phyloP scores from a whole-genome alignment of 129 eudicot species.

The Escallonia herrerae region DNA sequence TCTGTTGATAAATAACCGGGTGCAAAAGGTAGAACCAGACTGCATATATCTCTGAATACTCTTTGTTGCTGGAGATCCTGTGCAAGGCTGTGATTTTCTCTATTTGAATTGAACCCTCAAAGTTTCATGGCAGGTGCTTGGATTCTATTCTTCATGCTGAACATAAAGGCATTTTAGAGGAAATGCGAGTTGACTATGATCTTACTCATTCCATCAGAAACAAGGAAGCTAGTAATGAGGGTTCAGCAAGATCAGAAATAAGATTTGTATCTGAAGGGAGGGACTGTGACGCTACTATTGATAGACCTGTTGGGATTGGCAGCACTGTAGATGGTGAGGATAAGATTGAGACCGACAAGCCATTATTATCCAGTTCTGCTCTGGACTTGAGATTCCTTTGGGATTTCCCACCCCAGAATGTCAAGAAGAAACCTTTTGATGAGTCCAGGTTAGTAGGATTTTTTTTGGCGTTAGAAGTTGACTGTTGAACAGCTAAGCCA shows the following conservation, averaged over 20 bases:
- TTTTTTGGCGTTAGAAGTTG: not conserved
- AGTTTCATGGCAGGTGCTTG: conserved; percentile 49
- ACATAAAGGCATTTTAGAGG: conserved; percentile 78
- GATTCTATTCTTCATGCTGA: conserved; percentile 96
- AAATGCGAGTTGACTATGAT: conserved; percentile 81
- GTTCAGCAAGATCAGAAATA: conserved; percentile 12
- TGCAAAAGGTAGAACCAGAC: not conserved
- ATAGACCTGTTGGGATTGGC: conserved; percentile 1
- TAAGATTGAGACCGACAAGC: not conserved
- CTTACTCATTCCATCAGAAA: conserved; percentile 31
- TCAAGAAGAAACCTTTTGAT: conserved; percentile 16
- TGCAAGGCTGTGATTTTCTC: too few relatives aligned
- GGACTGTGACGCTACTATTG: conserved; percentile 15
- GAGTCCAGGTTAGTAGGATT: conserved; percentile 39
- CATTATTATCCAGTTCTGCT: conserved; percentile 5
- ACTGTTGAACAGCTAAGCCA: not conserved
- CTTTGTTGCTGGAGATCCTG: too few relatives aligned
- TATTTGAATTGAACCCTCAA: not conserved
- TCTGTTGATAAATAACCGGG: not conserved
- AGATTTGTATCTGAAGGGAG: conserved; percentile 7
- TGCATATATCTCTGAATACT: not conserved
- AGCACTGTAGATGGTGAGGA: not conserved
- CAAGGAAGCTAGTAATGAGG: conserved; percentile 8
- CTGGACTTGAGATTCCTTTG: conserved; percentile 27
- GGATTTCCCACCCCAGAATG: conserved; percentile 25